Evolutionary conservation across 257 asterid genomes (phyloP).

Genomic region (Osmanthus fragrans): DNA sequence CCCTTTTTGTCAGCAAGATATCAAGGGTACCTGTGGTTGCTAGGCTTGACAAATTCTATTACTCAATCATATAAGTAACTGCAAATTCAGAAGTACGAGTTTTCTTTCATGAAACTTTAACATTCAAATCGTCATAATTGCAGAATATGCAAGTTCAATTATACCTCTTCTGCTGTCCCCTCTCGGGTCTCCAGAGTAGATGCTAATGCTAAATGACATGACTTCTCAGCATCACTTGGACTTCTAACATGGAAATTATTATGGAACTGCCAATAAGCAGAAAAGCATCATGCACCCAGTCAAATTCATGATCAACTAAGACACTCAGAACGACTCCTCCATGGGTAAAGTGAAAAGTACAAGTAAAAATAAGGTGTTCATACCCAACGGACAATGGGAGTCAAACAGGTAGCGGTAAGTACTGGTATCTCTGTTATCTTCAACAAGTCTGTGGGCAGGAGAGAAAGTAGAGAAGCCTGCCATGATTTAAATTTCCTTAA

Average conservation of each 20-base stretch:
- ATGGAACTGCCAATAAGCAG: slow-evolving; percentile 59
- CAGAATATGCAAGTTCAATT: slow-evolving; percentile 13
- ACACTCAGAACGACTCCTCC: background rate
- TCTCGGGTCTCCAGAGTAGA: slow-evolving; percentile 74
- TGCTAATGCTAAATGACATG: slow-evolving; percentile 64
- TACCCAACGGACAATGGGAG: slow-evolving; percentile 87
- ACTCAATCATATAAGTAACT: background rate
- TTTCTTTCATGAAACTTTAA: slow-evolving; percentile 13
- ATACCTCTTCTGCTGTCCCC: slow-evolving; percentile 90
- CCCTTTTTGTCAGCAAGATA: background rate
- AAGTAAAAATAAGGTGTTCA: slow-evolving; percentile 22
- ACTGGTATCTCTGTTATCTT: slow-evolving; percentile 59
- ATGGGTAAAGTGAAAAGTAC: slow-evolving; percentile 1
- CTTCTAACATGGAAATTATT: slow-evolving; percentile 59
- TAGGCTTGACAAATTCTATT: background rate
- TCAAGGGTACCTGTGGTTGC: background rate
- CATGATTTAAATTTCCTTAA: slow-evolving; percentile 32
- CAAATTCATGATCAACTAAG: slow-evolving; percentile 18
- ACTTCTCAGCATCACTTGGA: slow-evolving; percentile 50
- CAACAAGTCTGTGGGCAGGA: slow-evolving; percentile 71
- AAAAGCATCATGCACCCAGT: slow-evolving; percentile 23
- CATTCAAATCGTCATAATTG: slow-evolving; percentile 6
- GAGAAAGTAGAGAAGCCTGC: slow-evolving; percentile 93
- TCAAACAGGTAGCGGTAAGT: slow-evolving; percentile 60
- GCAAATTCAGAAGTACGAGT: slow-evolving; percentile 12